These are phyloP conservation scores for Aschersonia sp. DNA, from an alignment of 2,329 filamentous ascomycete species.

Conservation along the genomic window DNA sequence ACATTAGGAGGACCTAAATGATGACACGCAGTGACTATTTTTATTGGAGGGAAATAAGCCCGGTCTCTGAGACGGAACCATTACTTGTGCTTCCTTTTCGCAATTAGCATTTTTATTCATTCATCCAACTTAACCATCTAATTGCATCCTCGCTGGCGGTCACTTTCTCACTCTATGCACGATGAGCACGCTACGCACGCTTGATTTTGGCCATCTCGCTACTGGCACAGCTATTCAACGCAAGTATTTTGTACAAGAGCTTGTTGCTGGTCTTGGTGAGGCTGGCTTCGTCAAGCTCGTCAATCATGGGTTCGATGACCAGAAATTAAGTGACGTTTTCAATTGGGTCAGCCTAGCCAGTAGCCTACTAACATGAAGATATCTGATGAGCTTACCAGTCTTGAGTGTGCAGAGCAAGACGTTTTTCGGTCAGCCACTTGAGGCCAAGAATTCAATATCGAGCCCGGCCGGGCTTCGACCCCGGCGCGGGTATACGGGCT, in stretches of 20 bases:
- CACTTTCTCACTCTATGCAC: background rate
- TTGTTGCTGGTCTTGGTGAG: constrained; percentile 4
- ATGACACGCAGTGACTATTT: background rate
- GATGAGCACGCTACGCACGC: background rate
- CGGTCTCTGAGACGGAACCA: background rate
- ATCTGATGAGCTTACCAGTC: background rate
- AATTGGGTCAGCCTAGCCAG: constrained; percentile 7
- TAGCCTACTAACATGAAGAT: background rate
- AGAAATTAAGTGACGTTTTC: constrained; percentile 17
- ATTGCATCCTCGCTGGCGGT: background rate
- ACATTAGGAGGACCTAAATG: background rate
- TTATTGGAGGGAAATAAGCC: background rate
- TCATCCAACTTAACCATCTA: background rate
- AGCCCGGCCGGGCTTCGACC: background rate
- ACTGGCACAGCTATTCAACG: background rate
- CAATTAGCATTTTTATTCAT: background rate
- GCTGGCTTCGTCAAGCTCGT: constrained; percentile 13
- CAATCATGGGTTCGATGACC: constrained; percentile 13
- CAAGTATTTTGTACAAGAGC: background rate
- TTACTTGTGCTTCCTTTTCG: background rate
- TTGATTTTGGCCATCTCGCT: background rate
- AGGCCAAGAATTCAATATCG: background rate
- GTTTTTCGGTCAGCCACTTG: constrained; percentile 16
- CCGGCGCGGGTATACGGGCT: background rate
- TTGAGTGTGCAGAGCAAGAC: constrained; percentile 8